Evolutionary conservation across 306 rosid genomes (phyloP).

Genomic region (Ormosia semicastrata): DNA sequence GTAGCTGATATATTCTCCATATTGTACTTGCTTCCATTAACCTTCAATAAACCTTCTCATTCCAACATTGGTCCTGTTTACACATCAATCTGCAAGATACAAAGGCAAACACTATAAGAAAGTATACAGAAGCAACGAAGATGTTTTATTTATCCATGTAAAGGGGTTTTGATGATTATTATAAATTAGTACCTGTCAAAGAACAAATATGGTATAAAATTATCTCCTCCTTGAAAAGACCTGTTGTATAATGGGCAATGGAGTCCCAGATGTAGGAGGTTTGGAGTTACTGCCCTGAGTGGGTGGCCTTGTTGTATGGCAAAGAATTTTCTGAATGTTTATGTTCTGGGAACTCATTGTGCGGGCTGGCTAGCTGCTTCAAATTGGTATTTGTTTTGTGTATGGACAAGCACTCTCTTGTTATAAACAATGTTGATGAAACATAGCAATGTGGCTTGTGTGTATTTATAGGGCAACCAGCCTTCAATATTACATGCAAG

Average conservation of each 20-base stretch:
- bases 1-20: too few species aligned
- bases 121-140: too few species aligned
- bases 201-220: too few species aligned
- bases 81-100: too few species aligned
- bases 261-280: background rate
- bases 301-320: conserved; percentile 7
- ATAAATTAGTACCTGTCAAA: too few species aligned
- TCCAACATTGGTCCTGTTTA: too few species aligned
- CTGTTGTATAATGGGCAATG: background rate
- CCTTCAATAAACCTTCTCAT: too few species aligned
- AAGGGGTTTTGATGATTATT: too few species aligned
- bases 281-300: background rate
- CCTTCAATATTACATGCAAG: background rate
- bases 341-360: background rate
- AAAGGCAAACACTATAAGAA: too few species aligned
- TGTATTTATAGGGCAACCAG: background rate
- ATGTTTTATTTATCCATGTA: too few species aligned
- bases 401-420: background rate
- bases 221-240: background rate
- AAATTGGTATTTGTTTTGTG: background rate
- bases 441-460: background rate
- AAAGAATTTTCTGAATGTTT: background rate
- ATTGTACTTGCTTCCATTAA: too few species aligned
- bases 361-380: background rate
- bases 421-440: background rate